A percentile compares a stretch with the other conserved stretches of the same genome.
Conservation (phyloP, 2,329 filamentous ascomycete species). For the Herpotrichia juniperi region DNA sequence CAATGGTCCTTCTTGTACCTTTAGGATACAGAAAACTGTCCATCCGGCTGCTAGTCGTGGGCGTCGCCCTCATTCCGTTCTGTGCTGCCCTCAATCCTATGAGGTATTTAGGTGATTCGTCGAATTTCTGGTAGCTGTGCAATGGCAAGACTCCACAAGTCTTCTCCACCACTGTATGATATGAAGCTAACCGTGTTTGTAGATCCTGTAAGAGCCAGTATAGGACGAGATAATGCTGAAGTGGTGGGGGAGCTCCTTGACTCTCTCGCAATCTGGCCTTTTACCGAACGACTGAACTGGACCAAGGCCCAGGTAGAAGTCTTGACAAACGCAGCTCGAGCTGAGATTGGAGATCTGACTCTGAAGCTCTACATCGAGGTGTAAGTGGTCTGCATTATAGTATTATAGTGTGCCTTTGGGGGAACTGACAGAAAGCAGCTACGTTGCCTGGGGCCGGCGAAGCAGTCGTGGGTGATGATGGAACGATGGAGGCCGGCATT, state of each 20-base stretch:
- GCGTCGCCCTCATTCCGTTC: no score
- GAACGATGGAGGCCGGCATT: no score
- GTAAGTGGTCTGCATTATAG: slow-evolving; percentile 25
- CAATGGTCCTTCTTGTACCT: background rate
- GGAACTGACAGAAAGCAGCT: slow-evolving; percentile 26
- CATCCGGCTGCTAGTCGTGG: no score
- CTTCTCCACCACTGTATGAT: background rate
- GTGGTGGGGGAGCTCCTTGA: slow-evolving; percentile 44
- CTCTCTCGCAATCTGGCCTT: slow-evolving; percentile 45
- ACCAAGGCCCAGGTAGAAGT: slow-evolving; percentile 33
- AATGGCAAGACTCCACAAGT: no score
- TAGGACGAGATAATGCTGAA: slow-evolving; percentile 35
- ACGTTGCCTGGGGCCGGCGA: slow-evolving; percentile 41
- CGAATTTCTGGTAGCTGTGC: no score
- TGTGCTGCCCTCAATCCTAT: no score
- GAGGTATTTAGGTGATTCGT: no score
- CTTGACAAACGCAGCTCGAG: slow-evolving; percentile 34
- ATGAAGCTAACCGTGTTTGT: slow-evolving; percentile 1
- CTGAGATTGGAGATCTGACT: slow-evolving; percentile 33
- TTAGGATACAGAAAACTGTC: no score
- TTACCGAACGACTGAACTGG: slow-evolving; percentile 40
- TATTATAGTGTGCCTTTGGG: background rate
- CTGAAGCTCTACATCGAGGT: slow-evolving; percentile 45
- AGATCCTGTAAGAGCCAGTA: slow-evolving; percentile 37
- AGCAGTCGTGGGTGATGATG: slow-evolving; percentile 21